Evolutionary conservation across 805 yeast genomes (phyloP), one percentile per base, ranked within the genome.

Genomic region (Debaryomyces hansenii): DNA sequence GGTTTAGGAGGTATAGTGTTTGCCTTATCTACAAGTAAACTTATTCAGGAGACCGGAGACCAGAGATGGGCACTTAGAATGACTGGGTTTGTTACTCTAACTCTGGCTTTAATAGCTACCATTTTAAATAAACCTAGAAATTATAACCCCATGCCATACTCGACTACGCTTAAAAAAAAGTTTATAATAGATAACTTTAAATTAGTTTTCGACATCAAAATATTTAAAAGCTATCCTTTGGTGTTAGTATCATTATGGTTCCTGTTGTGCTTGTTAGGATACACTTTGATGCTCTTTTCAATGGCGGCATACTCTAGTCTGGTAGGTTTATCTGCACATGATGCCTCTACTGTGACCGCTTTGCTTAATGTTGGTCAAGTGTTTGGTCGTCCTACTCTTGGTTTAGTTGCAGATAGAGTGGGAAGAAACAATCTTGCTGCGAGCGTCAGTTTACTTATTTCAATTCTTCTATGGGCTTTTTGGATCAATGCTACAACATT

Each of bases 1-100:
- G 78, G 80, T 12, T 47, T 75, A 1, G 84, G 83, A 4, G 84
- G 84, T n/a, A 59, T 79, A 5, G 62, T 72, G 15, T 77, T 70
- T 56, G 70, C 81, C 8, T 65, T 79, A 50, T 67, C 68, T 36
- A 57, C 75, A 41, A 68, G 71, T 46, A 59, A 62, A 42, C 58
- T 79, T 37, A 69, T 76, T 36, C 58, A 64, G 38, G 55, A 50
- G 12, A 66, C 76, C 18, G 80, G 79, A 1, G 64, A 68, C 51
- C 72, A 67, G 39, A 54, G 57, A 33, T 77, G 80, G 79, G 75
- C 79, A 0, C 58, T 73, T 43, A 54, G 81, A 48, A 60, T 69
- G 48, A 57, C 64, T 16, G 80, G 71, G 7, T 47, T 69, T 37
- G 64, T 66, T 7, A 57, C 67, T 10, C 52, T 67, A 38, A 60